Base-by-base conservation (phyloP, 2,329 filamentous ascomycete genomes). In the Acephala macrosclerotiorum region DNA sequence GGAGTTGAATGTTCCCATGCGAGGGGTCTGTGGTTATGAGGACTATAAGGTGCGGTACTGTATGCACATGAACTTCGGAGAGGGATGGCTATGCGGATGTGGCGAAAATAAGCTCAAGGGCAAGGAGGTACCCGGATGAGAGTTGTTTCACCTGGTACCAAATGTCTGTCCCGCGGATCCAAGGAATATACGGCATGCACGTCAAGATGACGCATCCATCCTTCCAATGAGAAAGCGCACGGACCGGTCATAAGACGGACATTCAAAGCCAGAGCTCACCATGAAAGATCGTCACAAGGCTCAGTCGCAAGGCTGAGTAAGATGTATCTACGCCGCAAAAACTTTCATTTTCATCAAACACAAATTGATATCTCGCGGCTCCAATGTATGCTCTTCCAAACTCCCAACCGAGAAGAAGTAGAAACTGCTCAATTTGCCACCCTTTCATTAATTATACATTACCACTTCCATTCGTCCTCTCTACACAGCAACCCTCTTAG, bases 381-480 rank as follows among this genome's bases (percentile, higher is more conserved):
- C 40, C 8, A 42, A 42, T 6, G 18, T 33, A 33, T 33, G 29
- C 29, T 4, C 20, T 22, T 49, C 20, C 45, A 49, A 22, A 20
- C 3, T 22, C 45, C 2, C 45, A 49, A 49, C 11, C n/a, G 4
- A 4, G 9, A 7, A 49, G 6, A 49, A n/a, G 4, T 22, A n/a
- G 5, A 18, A n/a, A 29, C 18, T 29, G 22, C 49, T 53, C 25
- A 53, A 49, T 49, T 49, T 25, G n/a, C 11, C 9, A 22, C 45
- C 7, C 20, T 25, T 49, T 49, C 45, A 9, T 49, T 16, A 47
- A 66, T 61, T 68, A 66, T 29, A 63, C 42, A 63, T 63, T 65
- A 67, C 60, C 49, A 63, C 60, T 20, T 58, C 53, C 38, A 26
- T 29, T 14, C 29, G 5, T 11, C 16, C 47, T 38, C 36, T 22